Evolutionary conservation across 148 eudicot species (phyloP), one percentile per base, ranked within the genome.

Genomic region (Vaccinium vitisidaea): DNA sequence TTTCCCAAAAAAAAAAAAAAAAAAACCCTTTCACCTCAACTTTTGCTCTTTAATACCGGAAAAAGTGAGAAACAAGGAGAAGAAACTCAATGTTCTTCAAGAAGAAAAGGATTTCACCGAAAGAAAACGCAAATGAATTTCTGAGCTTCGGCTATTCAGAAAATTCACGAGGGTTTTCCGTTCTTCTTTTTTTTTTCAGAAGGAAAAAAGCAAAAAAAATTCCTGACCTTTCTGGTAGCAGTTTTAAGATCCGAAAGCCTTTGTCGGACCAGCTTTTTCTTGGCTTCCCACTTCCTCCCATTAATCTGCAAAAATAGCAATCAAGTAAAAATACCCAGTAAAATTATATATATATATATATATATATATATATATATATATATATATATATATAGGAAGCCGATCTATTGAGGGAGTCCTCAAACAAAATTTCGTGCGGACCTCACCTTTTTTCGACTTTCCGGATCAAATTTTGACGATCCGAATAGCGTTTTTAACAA

Each of bases 161-260:
- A 67, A 81, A 54, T 12, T 74, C 67, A 23, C 54, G 15, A 5
- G 30, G 54, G 46, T 77, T 32, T 8, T 8, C 5, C 8, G 49
- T 2, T 27, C 32, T 18, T 61, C 7, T 59, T n/a, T 6, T 15
- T 25, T 13, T 9, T 74, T 8, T n/a, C n/a, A 23, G 3, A 9
- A 21, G 49, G 43, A 13, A 59, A 1, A 21, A 21, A 27, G 23
- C 50, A 85, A n/a, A 48, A 36, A 46, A 79, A 73, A 12, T 0
- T 71, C 8, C 63, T 75, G 30, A 81, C 88, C 65, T 81, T 76
- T 19, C 82, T 84, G 75, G n/a, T 11, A 16, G 69, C 39, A 50
- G 49, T 52, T 54, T 76, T 39, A 63, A 8, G 78, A 75, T 19
- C 36, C 0, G 63, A 16, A 55, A 82, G 19, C 69, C 75, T 87